Evolutionary conservation across 2,329 filamentous ascomycete species (phyloP), one percentile per base, ranked within the genome.

Genomic region (Phoma herbarum): DNA sequence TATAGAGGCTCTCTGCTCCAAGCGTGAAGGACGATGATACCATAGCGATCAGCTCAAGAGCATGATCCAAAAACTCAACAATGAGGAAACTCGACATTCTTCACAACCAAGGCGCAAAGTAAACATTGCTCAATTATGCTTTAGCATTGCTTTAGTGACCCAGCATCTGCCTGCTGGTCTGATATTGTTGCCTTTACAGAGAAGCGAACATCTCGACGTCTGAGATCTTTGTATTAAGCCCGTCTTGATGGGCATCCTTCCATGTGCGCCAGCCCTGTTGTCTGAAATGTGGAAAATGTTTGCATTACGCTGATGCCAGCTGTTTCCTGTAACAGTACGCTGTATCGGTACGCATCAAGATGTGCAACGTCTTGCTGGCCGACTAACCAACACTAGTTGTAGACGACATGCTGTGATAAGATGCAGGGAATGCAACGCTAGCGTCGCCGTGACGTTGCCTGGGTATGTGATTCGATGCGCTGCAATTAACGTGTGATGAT

Each of bases 401-500:
- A 31, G 22, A 26, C 23, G 18, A 11, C 14, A 35, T 45, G 29
- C 37, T 44, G 23, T 25, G 29, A 9, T 58, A 53, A 18, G 5
- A 44, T 49, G 23, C 39, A 20, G 25, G 20, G 29, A 37, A 29
- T 22, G 39, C 33, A 46, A 29, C 23, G 14, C 26, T 37, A 5
- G 20, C 18, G 43, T 48, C 35, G 35, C 18, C 23, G 52, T 43
- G n/a, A 4, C 20, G 25, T 31, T 39, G 31, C 25, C 4, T 44
- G 45, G 50, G 45, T 59, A 50, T 54, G 37, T 26, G 26, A 10
- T 33, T 11, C 35, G 9, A 5, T 35, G 6, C 26, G 18, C 35
- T 20, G 26, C n/a, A 10, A 47, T 86, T 77, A 92, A 67, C 88
- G 84, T 46, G 87, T 87, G 69, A 93, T 90, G 69, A 98, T 88